These are phyloP conservation scores for Apophysomyces trapeziformis DNA, from an alignment of 371 early-diverging fungal species.

Conservation along the genomic window DNA sequence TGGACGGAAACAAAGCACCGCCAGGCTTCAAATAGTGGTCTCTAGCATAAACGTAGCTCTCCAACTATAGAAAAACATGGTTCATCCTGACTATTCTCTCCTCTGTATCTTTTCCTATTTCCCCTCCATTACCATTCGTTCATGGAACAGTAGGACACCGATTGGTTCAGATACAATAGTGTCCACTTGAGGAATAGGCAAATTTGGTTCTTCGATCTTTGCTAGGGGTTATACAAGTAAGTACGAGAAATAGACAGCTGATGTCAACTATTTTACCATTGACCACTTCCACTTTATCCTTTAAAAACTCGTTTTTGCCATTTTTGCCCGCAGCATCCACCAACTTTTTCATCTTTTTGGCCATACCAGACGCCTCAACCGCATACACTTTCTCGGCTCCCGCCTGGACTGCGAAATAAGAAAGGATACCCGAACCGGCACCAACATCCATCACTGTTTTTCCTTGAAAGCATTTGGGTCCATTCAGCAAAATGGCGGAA, in stretches of 20 bases:
- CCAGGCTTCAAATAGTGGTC: slow-evolving; percentile 93
- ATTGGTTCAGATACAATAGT: slow-evolving; percentile 97
- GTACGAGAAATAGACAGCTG: neutral
- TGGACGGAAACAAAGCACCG: slow-evolving; percentile 90
- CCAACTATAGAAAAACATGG: slow-evolving; percentile 50
- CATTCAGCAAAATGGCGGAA: slow-evolving; percentile 84
- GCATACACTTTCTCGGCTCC: slow-evolving; percentile 93
- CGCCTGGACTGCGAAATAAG: slow-evolving; percentile 93
- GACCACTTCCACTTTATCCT: slow-evolving; percentile 82
- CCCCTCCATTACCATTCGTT: slow-evolving; percentile 73
- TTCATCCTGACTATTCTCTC: neutral
- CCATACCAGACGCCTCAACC: slow-evolving; percentile 97
- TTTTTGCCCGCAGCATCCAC: slow-evolving; percentile 60
- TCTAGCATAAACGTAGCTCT: slow-evolving; percentile 84
- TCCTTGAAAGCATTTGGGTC: slow-evolving; percentile 71
- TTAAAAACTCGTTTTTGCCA: slow-evolving; percentile 79
- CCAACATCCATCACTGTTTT: slow-evolving; percentile 96
- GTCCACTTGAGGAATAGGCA: slow-evolving; percentile 84
- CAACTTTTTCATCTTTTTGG: slow-evolving; percentile 83
- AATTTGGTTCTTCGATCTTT: slow-evolving; percentile 82
- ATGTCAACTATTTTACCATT: slow-evolving; percentile 55
- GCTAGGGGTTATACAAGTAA: slow-evolving; percentile 41
- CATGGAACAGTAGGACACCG: slow-evolving; percentile 94
- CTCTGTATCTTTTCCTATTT: neutral
- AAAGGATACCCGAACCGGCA: slow-evolving; percentile 92